Conservation (phyloP, 1,139 yeast genomes). For the Maudiozyma humilis region DNA sequence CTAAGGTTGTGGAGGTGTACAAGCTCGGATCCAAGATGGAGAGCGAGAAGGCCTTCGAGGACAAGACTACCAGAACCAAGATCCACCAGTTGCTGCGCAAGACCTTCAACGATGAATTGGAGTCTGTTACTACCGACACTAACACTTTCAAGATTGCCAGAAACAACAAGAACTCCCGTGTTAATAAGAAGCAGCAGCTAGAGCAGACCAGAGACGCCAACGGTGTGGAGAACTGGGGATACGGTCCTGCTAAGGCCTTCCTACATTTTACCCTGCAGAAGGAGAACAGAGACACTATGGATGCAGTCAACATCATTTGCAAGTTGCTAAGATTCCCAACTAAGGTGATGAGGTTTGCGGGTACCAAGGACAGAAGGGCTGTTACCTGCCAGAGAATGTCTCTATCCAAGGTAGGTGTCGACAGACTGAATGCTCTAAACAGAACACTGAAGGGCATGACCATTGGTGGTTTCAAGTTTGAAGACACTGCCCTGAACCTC, state of each 20-base stretch:
- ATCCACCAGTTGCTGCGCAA: constrained; percentile 70
- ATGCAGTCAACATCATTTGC: constrained; percentile 68
- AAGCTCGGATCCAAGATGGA: constrained; percentile 51
- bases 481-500: constrained; percentile 52
- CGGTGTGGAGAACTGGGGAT: constrained; percentile 41
- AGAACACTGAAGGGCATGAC: constrained; percentile 63
- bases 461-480: constrained; percentile 70
- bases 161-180: constrained; percentile 36
- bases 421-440: constrained; percentile 69
- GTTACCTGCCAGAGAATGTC: constrained; percentile 84
- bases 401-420: constrained; percentile 63
- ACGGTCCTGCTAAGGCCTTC: constrained; percentile 61
- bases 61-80: constrained; percentile 63
- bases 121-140: constrained; percentile 64
- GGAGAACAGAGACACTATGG: constrained; percentile 97
- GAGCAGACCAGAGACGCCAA: constrained; percentile 44
- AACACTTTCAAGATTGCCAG: constrained; percentile 57
- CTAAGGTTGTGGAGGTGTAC: constrained; percentile 50
- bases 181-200: constrained; percentile 32
- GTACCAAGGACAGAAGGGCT: constrained; percentile 95
- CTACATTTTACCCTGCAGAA: constrained; percentile 78
- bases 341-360: constrained; percentile 70
- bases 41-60: constrained; percentile 50
- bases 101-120: constrained; percentile 67
- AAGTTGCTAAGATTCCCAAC: constrained; percentile 67